Base-by-base conservation (phyloP, 495 filamentous ascomycete genomes). In the Penicillium turbatum region DNA sequence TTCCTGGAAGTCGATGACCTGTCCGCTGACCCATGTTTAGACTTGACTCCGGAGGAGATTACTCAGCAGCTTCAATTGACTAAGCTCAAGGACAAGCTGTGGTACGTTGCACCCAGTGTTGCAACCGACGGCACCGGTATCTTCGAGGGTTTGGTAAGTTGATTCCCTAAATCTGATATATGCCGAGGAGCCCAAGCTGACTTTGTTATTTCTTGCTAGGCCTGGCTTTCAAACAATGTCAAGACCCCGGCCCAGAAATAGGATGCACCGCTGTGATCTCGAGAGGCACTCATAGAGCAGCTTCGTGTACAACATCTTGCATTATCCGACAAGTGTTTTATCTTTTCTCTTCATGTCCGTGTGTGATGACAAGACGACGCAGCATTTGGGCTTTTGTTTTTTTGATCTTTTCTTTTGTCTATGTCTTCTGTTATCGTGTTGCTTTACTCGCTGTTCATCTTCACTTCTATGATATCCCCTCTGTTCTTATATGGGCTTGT, bases 61-160 rank as follows among this genome's bases (percentile, higher is more conserved):
- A 93, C 86, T 57, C 85, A 95, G 53, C 81, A 81, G 47, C 85
- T 98, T 32, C 81, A 95, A 68, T 81, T 98, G 46, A 84, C 82
- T 56, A 85, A 87, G 67, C 79, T 97, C 45, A 95, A 89, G 67
- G 88, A 96, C 63, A 92, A 91, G 76, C 81, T 90, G 62, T 98
- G 92, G 92, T 93, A 89, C 72, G 95, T 97, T 43, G 88, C 92
- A 65, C 95, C 95, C 32, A 95, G 90, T 73, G 91, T 92, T 62
- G 93, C 93, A 40, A 96, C 89, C 32, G 90, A 88, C 21, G 92
- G 92, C 29, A 93, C 93, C 59, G 95, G 93, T 62, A 83, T 98
- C 55, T 87, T 95, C 58, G 92, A 97, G 74, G 93, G 95, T 38
- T 76, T 98, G 67, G 86, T 89, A 78, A 73, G 81, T 79, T 38